A percentile compares a stretch with the other conserved stretches of the same genome.
phyloP scores from a whole-genome alignment of 225 moss, liverwort and hornwort genomes.

The Polytrichum commune region DNA sequence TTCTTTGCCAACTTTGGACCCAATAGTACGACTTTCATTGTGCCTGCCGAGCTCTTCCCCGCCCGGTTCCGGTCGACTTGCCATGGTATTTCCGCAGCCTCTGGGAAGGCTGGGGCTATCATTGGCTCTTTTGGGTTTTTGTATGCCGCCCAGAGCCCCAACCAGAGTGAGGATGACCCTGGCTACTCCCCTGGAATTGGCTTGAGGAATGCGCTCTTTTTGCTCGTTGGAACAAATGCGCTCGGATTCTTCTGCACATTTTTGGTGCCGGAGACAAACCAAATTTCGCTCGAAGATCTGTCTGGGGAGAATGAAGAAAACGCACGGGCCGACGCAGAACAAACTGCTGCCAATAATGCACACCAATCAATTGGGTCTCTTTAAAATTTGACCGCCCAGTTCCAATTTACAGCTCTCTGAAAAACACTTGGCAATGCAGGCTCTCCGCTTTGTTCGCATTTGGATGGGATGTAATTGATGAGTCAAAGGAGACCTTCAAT shows the following conservation, averaged over 20 bases:
- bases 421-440: too few species aligned
- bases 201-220: conserved; percentile 21
- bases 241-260: conserved; percentile 49
- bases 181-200: conserved; percentile 41
- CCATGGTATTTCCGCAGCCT: conserved; percentile 52
- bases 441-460: too few species aligned
- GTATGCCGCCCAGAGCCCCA: conserved; percentile 21
- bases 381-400: too few species aligned
- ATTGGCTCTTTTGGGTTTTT: conserved; percentile 51
- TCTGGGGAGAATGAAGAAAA: conserved; percentile 42
- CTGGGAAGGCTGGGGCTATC: conserved; percentile 54
- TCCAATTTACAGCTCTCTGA: too few species aligned
- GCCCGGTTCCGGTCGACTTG: conserved; percentile 55
- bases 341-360: not conserved
- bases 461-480: too few species aligned
- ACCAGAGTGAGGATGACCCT: conserved; percentile 11
- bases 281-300: conserved; percentile 44
- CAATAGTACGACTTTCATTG: conserved; percentile 58
- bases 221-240: conserved; percentile 23
- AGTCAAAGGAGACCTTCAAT: too few species aligned
- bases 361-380: too few species aligned
- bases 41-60: conserved; percentile 55
- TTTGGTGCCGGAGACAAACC: conserved; percentile 60
- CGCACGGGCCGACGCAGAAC: not conserved
- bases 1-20: conserved; percentile 65